Evolutionary conservation across 2,329 filamentous ascomycete genomes (phyloP).

Genomic region (Lecanoromycetidae sp.): DNA sequence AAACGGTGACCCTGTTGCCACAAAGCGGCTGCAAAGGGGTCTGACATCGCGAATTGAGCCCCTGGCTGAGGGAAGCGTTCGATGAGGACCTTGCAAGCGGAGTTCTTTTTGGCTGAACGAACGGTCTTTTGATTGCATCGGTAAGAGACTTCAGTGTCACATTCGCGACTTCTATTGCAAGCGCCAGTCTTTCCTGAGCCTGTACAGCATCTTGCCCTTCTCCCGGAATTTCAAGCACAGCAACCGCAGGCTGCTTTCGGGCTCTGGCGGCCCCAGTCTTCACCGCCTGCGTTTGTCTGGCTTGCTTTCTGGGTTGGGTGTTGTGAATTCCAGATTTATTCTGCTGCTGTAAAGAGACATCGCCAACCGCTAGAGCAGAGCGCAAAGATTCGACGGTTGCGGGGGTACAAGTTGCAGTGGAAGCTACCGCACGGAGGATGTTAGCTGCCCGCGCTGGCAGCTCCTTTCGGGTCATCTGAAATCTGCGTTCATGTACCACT

Average conservation of each 20-base stretch:
- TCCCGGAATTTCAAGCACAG: conserved; percentile 1
- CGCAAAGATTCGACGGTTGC: conserved; percentile 14
- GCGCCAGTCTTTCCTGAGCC: neutral
- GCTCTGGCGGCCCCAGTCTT: neutral
- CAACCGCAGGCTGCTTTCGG: conserved; percentile 5
- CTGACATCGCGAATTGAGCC: neutral
- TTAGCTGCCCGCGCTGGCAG: conserved; percentile 12
- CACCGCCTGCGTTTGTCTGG: neutral
- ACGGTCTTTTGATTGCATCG: conserved; percentile 13
- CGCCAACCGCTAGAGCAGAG: too few species aligned
- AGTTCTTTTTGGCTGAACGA: neutral
- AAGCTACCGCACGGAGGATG: conserved; percentile 14
- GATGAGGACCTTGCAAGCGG: neutral
- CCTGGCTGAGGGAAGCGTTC: neutral
- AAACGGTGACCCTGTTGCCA: conserved; percentile 8
- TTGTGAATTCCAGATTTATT: neutral
- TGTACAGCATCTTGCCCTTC: neutral
- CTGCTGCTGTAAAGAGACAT: conserved; percentile 6
- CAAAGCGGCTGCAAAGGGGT: conserved; percentile 13
- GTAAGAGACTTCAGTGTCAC: conserved; percentile 15
- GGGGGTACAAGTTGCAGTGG: conserved; percentile 15
- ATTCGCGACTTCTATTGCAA: conserved; percentile 17
- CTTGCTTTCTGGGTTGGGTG: neutral
- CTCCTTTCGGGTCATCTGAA: conserved; percentile 14
- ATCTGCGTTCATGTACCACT: neutral